Conservation (phyloP, 768 basidiomycete species). For the Suillus hirtellus region DNA sequence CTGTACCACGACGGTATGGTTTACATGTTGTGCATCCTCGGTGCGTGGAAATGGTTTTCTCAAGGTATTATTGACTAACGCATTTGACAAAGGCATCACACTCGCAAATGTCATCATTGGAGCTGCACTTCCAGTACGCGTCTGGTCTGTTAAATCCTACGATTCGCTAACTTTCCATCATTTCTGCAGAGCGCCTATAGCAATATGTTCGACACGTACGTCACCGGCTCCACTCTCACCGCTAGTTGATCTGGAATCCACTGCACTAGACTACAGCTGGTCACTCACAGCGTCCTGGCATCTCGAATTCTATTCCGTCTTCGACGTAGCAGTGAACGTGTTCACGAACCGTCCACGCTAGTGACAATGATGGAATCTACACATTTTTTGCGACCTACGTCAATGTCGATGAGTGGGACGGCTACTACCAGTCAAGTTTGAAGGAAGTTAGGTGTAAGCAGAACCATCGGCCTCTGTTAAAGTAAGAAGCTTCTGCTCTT, state of each 20-base stretch:
- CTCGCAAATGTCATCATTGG: constrained; percentile 16
- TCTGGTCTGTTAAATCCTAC: background rate
- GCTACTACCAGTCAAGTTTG: background rate
- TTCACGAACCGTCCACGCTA: background rate
- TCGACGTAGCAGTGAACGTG: constrained; percentile 15
- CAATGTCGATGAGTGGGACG: background rate
- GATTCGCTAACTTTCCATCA: background rate
- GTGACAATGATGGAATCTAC: no score
- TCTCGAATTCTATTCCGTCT: constrained; percentile 32
- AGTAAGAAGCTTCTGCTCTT: background rate
- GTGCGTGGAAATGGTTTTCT: constrained; percentile 6
- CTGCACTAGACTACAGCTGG: constrained; percentile 21
- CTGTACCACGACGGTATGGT: constrained; percentile 21
- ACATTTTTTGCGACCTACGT: background rate
- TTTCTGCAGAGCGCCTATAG: background rate
- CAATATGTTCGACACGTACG: constrained; percentile 1
- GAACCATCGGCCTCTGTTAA: background rate
- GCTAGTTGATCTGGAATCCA: background rate
- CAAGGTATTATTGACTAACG: background rate
- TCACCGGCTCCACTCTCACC: background rate
- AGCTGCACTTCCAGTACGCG: constrained; percentile 14
- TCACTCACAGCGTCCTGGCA: constrained; percentile 26
- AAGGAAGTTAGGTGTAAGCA: background rate
- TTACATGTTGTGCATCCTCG: constrained; percentile 19
- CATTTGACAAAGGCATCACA: constrained; percentile 14